Evolutionary conservation across 768 basidiomycete genomes (phyloP).

Genomic region (Nidularia pulvinata): DNA sequence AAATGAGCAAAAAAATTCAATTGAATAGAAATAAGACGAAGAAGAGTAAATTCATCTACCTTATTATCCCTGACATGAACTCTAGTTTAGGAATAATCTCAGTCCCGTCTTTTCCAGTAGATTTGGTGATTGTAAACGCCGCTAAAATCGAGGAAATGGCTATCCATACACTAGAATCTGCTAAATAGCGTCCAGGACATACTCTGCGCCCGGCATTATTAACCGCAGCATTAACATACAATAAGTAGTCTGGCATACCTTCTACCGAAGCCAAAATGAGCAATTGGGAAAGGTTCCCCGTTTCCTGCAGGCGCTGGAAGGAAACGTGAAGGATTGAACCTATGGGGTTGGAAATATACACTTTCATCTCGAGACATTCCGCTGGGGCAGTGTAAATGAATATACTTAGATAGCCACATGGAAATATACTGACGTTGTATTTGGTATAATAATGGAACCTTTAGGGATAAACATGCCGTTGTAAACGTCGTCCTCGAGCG

Average conservation of each 20-base stretch:
- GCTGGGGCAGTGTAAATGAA: background rate
- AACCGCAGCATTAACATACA: background rate
- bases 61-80: background rate
- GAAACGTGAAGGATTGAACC: background rate
- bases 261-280: background rate
- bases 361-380: background rate
- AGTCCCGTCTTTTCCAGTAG: slow-evolving; percentile 19
- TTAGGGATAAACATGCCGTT: background rate
- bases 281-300: background rate
- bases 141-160: slow-evolving; percentile 16
- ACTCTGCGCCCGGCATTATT: background rate
- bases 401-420: background rate
- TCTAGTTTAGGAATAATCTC: slow-evolving; percentile 11
- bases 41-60: background rate
- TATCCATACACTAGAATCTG: background rate
- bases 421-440: background rate
- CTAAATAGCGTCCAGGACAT: background rate
- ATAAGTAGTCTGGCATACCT: background rate
- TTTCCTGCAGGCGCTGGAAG: background rate
- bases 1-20: background rate
- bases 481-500: background rate
- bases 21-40: background rate
- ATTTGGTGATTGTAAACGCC: slow-evolving; percentile 19
- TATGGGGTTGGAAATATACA: background rate
- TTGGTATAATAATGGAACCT: background rate